These are phyloP conservation scores for Debaryomyces hansenii DNA, from an alignment of 805 yeast genomes.

Conservation along the genomic window DNA sequence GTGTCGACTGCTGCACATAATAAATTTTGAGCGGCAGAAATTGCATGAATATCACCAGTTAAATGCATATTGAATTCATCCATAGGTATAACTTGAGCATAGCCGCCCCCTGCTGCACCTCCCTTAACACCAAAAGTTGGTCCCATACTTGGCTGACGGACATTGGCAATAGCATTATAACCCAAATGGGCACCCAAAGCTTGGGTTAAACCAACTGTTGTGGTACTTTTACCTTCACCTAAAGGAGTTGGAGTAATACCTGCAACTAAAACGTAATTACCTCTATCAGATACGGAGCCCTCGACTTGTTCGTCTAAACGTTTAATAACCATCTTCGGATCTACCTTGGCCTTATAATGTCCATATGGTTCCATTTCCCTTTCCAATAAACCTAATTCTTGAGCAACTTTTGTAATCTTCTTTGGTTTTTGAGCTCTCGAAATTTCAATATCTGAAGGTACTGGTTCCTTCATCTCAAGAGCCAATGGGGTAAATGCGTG, in stretches of 20 bases:
- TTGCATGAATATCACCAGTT: slow-evolving; percentile 97
- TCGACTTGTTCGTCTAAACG: slow-evolving; percentile 65
- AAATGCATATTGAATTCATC: slow-evolving; percentile 97
- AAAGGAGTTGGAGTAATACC: slow-evolving; percentile 98
- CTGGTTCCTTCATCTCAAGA: slow-evolving; percentile 54
- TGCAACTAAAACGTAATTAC: slow-evolving; percentile 87
- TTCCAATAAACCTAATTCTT: slow-evolving; percentile 76
- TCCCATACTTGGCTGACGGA: slow-evolving; percentile 98
- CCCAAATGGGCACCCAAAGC: slow-evolving; percentile 90
- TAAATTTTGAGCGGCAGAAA: slow-evolving; percentile 88
- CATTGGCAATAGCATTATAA: slow-evolving; percentile 85
- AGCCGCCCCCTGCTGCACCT: slow-evolving; percentile 99
- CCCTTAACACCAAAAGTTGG: slow-evolving; percentile 99
- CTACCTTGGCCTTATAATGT: slow-evolving; percentile 84
- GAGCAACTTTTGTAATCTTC: slow-evolving; percentile 70
- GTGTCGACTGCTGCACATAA: slow-evolving; percentile 97
- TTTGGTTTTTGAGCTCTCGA: slow-evolving; percentile 89
- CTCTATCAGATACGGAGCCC: slow-evolving; percentile 62
- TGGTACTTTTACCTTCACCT: slow-evolving; percentile 97
- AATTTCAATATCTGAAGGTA: slow-evolving; percentile 89
- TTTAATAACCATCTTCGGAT: slow-evolving; percentile 37
- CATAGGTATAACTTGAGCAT: slow-evolving; percentile 97
- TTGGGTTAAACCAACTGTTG: slow-evolving; percentile 95
- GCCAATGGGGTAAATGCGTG: slow-evolving; percentile 57
- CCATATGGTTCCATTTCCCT: slow-evolving; percentile 88